A percentile compares a stretch with the other conserved stretches of the same genome.
phyloP scores from a whole-genome alignment of 179 eudicot species.

The Silene coronaria region DNA sequence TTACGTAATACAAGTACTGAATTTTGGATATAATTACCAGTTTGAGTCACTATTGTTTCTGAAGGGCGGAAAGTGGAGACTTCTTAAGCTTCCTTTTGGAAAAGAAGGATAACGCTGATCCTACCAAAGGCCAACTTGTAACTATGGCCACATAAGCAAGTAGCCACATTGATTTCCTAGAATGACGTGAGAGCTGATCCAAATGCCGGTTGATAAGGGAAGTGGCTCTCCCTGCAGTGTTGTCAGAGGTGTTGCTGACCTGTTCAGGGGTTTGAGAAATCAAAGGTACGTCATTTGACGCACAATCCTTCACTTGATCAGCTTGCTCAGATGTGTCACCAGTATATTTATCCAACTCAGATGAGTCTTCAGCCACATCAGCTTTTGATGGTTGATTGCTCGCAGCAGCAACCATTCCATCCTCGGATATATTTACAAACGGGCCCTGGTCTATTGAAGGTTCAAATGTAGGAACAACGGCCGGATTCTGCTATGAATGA shows the following conservation, averaged over 20 bases:
- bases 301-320: constrained; percentile 23
- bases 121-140: constrained; percentile 69
- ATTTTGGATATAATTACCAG: constrained; percentile 22
- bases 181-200: constrained; percentile 60
- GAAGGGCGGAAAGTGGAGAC: constrained; percentile 23
- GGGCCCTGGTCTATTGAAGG: constrained; percentile 68
- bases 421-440: constrained; percentile 53
- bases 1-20: constrained; percentile 23
- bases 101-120: constrained; percentile 50
- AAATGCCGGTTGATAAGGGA: constrained; percentile 39
- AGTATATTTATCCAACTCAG: constrained; percentile 24
- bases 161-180: constrained; percentile 63
- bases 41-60: constrained; percentile 26
- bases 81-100: constrained; percentile 43
- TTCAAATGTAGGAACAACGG: constrained; percentile 34
- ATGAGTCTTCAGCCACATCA: constrained; percentile 21
- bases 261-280: constrained; percentile 23
- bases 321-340: constrained; percentile 19
- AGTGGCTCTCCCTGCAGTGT: constrained; percentile 16
- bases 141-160: constrained; percentile 63
- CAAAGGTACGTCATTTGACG: constrained; percentile 1
- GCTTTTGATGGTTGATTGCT: constrained; percentile 35
- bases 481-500: constrained; percentile 27
- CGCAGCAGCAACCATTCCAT: constrained; percentile 73
- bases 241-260: constrained; percentile 17